phyloP scores from a whole-genome alignment of 345 rosid species.

The Diplotaxis tenuifolia region DNA sequence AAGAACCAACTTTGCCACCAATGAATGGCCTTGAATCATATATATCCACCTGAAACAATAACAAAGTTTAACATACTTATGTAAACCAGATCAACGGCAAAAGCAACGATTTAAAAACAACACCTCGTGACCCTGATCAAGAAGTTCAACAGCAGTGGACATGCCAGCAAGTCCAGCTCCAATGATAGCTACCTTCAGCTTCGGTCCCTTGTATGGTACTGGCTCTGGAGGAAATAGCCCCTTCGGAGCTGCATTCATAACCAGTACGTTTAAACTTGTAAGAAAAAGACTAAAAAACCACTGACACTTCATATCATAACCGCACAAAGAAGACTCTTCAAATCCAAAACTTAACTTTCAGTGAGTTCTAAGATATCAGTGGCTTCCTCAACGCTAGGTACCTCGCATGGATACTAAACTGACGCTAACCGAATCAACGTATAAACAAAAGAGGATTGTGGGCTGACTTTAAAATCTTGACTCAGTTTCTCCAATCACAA shows the following conservation, averaged over 20 bases:
- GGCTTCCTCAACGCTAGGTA: neutral
- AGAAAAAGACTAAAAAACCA: neutral
- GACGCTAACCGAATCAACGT: neutral
- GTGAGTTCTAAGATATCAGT: neutral
- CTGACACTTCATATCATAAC: neutral
- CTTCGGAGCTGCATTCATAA: slow-evolving; percentile 74
- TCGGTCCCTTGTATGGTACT: slow-evolving; percentile 83
- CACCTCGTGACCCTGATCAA: slow-evolving; percentile 99
- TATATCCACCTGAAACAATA: slow-evolving; percentile 74
- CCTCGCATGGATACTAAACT: neutral
- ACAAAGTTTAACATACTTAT: neutral
- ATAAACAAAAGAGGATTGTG: neutral
- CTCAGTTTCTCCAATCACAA: neutral
- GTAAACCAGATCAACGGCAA: slow-evolving; percentile 13
- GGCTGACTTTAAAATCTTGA: too few relatives aligned
- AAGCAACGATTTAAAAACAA: neutral
- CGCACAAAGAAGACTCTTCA: neutral
- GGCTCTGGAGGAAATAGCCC: slow-evolving; percentile 98
- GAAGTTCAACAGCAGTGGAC: slow-evolving; percentile 95
- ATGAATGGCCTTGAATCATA: slow-evolving; percentile 87
- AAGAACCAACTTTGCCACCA: slow-evolving; percentile 99
- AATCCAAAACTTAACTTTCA: neutral
- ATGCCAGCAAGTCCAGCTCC: slow-evolving; percentile 99
- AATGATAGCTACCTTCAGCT: slow-evolving; percentile 93
- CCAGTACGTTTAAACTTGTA: neutral